Conservation (phyloP, 805 yeast genomes). For the Cyberlindnera sargentensis region DNA sequence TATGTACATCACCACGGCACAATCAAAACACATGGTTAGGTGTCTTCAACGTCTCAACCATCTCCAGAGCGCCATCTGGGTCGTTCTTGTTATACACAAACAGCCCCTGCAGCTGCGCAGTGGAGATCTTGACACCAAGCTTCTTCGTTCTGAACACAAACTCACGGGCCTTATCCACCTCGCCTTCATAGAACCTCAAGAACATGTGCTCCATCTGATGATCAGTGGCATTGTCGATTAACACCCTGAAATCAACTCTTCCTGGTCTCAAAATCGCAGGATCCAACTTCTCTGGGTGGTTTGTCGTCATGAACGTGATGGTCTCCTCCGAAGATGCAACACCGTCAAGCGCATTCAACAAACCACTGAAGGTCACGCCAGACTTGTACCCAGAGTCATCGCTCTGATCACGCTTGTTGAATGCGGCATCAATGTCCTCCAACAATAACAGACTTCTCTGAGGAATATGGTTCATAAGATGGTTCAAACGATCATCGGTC, state of each 20-base stretch:
- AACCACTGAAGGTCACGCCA: constrained; percentile 93
- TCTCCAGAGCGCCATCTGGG: constrained; percentile 67
- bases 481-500: constrained; percentile 92
- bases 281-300: constrained; percentile 90
- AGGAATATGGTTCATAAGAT: constrained; percentile 94
- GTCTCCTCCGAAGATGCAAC: constrained; percentile 97
- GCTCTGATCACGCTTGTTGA: constrained; percentile 70
- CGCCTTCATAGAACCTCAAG: constrained; percentile 70
- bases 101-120: constrained; percentile 93
- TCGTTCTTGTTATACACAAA: constrained; percentile 87
- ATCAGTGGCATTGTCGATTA: constrained; percentile 81
- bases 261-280: constrained; percentile 95
- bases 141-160: constrained; percentile 35
- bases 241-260: constrained; percentile 77
- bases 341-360: constrained; percentile 91
- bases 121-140: constrained; percentile 58
- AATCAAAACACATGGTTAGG: constrained; percentile 28
- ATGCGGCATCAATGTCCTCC: constrained; percentile 96
- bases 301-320: constrained; percentile 95
- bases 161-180: constrained; percentile 43
- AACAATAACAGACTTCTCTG: constrained; percentile 75
- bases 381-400: constrained; percentile 72
- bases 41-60: constrained; percentile 37
- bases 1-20: neutral
- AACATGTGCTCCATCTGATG: constrained; percentile 82